Conservation (phyloP, 768 basidiomycete species). For the Artomyces pyxidatus region DNA sequence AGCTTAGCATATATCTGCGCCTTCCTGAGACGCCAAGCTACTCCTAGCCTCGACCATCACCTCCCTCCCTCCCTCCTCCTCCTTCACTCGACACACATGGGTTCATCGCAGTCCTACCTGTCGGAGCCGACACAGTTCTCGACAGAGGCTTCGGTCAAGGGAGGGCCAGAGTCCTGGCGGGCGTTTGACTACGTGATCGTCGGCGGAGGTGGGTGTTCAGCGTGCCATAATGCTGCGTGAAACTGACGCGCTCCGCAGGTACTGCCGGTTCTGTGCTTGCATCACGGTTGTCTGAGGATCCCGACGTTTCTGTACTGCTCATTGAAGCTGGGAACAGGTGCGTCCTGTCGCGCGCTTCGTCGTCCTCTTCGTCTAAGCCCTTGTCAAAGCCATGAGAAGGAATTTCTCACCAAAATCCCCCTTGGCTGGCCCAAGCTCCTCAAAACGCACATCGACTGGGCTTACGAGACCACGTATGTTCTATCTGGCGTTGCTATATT, state of each 20-base stretch:
- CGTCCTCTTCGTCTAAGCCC: background rate
- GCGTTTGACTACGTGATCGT: slow-evolving; percentile 31
- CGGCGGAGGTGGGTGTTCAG: slow-evolving; percentile 26
- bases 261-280: slow-evolving; percentile 59
- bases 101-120: slow-evolving; percentile 11
- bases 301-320: slow-evolving; percentile 42
- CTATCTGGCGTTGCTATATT: background rate
- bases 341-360: background rate
- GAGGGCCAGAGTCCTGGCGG: slow-evolving; percentile 8
- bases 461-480: slow-evolving; percentile 8
- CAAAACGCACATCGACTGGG: slow-evolving; percentile 12
- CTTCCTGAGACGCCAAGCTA: no score
- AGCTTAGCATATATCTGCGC: no score
- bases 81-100: slow-evolving; percentile 3
- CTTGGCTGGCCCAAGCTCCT: slow-evolving; percentile 12
- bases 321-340: slow-evolving; percentile 60
- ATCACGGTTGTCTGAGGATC: slow-evolving; percentile 49
- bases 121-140: slow-evolving; percentile 8
- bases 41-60: background rate
- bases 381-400: slow-evolving; percentile 5
- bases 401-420: slow-evolving; percentile 6
- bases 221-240: background rate
- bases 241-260: slow-evolving; percentile 26
- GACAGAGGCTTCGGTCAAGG: slow-evolving; percentile 4
- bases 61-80: background rate